Conservation (phyloP, 2,329 filamentous ascomycete genomes). For the Periglandula ipomoeae region DNA sequence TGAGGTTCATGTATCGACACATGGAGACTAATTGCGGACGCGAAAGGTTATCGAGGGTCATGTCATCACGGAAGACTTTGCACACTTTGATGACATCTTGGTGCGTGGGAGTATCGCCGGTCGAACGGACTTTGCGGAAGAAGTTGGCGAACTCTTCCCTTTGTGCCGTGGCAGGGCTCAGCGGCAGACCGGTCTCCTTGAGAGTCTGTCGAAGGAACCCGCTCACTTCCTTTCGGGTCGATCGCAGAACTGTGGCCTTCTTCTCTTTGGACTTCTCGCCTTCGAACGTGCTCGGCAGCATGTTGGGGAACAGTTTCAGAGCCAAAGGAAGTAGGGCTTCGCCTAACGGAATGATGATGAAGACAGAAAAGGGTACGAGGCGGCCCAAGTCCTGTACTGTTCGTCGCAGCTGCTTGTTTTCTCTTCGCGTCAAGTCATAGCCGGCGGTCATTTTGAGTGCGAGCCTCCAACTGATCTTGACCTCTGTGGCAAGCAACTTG, state of each 20-base stretch:
- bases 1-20: conserved; percentile 97
- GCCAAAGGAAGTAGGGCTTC: conserved; percentile 88
- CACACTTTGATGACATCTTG: conserved; percentile 97
- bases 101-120: conserved; percentile 78
- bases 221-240: conserved; percentile 89
- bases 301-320: conserved; percentile 90
- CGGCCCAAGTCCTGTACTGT: conserved; percentile 91
- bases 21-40: conserved; percentile 93
- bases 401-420: conserved; percentile 83
- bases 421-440: conserved; percentile 89
- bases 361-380: conserved; percentile 90
- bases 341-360: conserved; percentile 92
- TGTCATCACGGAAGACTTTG: conserved; percentile 96
- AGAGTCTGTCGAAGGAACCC: conserved; percentile 80
- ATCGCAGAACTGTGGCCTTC: conserved; percentile 73
- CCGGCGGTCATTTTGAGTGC: conserved; percentile 96
- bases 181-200: conserved; percentile 83
- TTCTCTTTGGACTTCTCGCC: conserved; percentile 81
- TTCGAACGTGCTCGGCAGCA: conserved; percentile 96
- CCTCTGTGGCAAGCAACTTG: conserved; percentile 84
- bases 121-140: conserved; percentile 90
- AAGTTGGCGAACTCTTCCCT: conserved; percentile 93
- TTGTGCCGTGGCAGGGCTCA: conserved; percentile 75
- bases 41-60: conserved; percentile 94
- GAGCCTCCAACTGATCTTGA: conserved; percentile 83